These are phyloP conservation scores for Orbilia brochopaga DNA, from an alignment of 2,329 filamentous ascomycete species.

Conservation along the genomic window DNA sequence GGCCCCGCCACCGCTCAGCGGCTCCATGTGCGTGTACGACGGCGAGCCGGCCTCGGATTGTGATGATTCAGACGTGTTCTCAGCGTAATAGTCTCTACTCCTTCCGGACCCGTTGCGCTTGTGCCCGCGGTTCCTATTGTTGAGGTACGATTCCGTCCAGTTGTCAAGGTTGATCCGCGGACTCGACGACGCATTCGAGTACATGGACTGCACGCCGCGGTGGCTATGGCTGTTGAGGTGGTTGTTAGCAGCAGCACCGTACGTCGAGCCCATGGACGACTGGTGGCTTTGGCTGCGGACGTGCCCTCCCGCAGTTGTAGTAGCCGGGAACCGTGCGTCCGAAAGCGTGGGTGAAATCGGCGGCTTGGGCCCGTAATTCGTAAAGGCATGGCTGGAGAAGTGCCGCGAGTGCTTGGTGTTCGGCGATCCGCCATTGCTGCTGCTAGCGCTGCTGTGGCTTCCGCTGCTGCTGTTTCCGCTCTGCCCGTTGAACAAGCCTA, in stretches of 20 bases:
- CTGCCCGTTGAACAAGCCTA: constrained; percentile 23
- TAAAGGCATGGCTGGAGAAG: constrained; percentile 32
- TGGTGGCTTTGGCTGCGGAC: constrained; percentile 25
- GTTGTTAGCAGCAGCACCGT: constrained; percentile 5
- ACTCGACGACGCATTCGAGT: constrained; percentile 27
- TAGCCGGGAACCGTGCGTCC: constrained; percentile 19
- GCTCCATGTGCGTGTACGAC: constrained; percentile 45
- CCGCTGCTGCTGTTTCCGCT: not conserved
- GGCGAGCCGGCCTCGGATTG: constrained; percentile 44
- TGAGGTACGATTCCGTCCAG: constrained; percentile 47
- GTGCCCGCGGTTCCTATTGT: constrained; percentile 36
- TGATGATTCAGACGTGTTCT: constrained; percentile 36
- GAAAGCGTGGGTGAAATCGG: constrained; percentile 42
- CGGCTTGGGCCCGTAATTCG: constrained; percentile 38
- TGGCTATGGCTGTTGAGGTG: not conserved
- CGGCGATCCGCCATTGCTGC: constrained; percentile 15
- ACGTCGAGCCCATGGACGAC: constrained; percentile 19
- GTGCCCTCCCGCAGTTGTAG: not conserved
- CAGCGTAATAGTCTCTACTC: constrained; percentile 12
- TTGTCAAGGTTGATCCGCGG: constrained; percentile 41
- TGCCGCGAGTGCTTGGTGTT: constrained; percentile 41
- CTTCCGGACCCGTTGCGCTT: constrained; percentile 26
- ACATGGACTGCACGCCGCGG: constrained; percentile 18
- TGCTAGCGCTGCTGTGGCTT: constrained; percentile 3
- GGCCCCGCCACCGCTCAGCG: not conserved